A percentile compares a stretch with the other conserved stretches of the same genome.
Evolutionary conservation across 2,329 filamentous ascomycete species (phyloP).

Genomic region (Trichoderma oligosporum): DNA sequence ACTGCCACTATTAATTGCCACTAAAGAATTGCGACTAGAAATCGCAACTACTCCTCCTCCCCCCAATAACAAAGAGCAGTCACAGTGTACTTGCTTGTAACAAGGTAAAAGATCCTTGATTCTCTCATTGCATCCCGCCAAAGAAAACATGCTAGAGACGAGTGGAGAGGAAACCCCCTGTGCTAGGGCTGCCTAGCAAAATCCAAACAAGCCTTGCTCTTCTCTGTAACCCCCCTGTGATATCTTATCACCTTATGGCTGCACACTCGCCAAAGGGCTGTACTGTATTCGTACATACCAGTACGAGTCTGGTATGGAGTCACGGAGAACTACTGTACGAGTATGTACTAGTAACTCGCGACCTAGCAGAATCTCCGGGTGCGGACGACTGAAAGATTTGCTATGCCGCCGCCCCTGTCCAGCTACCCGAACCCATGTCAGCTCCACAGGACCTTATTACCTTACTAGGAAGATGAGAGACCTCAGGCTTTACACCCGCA

Average conservation of each 20-base stretch:
- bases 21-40: conserved; percentile 11
- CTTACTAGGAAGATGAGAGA: conserved; percentile 13
- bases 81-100: conserved; percentile 1
- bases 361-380: conserved; percentile 3
- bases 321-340: too few relatives aligned
- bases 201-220: conserved; percentile 8
- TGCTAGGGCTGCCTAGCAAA: not conserved
- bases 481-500: conserved; percentile 17
- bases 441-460: conserved; percentile 14
- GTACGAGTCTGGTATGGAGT: too few relatives aligned
- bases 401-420: conserved; percentile 3
- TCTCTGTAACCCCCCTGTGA: conserved; percentile 16
- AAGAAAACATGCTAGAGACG: not conserved
- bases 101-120: conserved; percentile 14
- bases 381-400: conserved; percentile 16
- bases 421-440: conserved; percentile 10
- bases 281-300: too few relatives aligned
- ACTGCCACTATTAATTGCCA: conserved; percentile 17
- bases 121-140: conserved; percentile 14
- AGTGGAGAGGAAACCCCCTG: conserved; percentile 10
- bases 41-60: not conserved
- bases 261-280: conserved; percentile 8
- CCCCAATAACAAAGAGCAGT: conserved; percentile 4
- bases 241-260: conserved; percentile 14
- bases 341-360: conserved; percentile 3